These are phyloP conservation scores for Danielozyma ontarioensis DNA, from an alignment of 805 yeast genomes.

Conservation along the genomic window DNA sequence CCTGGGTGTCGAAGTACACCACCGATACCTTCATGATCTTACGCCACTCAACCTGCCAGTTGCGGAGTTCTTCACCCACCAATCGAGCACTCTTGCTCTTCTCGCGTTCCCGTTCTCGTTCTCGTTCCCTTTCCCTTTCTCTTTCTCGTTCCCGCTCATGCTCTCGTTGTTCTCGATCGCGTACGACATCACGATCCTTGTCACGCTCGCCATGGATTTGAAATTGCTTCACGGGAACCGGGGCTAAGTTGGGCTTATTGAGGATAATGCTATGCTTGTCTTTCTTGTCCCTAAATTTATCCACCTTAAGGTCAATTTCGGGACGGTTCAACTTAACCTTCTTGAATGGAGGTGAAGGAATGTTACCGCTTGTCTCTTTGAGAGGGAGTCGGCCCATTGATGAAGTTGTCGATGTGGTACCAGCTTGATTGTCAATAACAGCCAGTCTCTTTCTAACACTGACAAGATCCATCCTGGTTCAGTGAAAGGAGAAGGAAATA, in stretches of 20 bases:
- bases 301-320: no score
- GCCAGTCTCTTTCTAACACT: no score
- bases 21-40: slow-evolving; percentile 53
- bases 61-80: slow-evolving; percentile 42
- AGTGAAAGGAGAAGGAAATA: no score
- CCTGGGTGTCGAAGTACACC: slow-evolving; percentile 57
- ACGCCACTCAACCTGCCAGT: slow-evolving; percentile 66
- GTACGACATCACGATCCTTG: no score
- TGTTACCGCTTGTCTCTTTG: slow-evolving; percentile 35
- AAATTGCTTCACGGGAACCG: neutral
- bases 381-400: slow-evolving; percentile 24
- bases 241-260: neutral
- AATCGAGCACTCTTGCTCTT: slow-evolving; percentile 19
- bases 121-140: no score
- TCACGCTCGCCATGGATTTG: no score
- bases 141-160: no score
- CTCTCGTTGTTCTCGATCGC: no score
- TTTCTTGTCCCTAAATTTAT: slow-evolving; percentile 15
- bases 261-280: no score
- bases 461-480: no score
- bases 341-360: slow-evolving; percentile 33
- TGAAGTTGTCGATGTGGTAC: no score
- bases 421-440: no score
- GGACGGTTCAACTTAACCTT: slow-evolving; percentile 18
- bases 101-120: slow-evolving; percentile 1